Evolutionary conservation across 352 stramenopile species (phyloP), one percentile per base, ranked within the genome.

Genomic region (Pythium phragmitis): DNA sequence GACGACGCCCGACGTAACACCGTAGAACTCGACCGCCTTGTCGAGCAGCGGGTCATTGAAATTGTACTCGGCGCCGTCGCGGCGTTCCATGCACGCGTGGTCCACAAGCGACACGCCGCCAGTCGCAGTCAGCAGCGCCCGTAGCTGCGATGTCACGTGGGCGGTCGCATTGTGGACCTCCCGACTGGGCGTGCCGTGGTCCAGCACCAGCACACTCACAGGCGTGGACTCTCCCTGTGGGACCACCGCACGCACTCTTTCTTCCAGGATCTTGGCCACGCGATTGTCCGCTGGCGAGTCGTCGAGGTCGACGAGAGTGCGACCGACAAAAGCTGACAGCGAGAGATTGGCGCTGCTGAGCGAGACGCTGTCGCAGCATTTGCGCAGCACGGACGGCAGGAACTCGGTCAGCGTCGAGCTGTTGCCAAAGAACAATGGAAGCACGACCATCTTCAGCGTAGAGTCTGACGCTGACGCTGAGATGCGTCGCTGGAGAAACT

Each of bases 361-460:
- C 13, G 62, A 43, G 53, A 17, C 33, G 14, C 19, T 43, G 14
- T n/a, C 39, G 70, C 76, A 82, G 36, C 72, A 74, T 58, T 91
- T 87, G 48, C 69, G 46, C 4, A 91, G 60, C 8, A 86, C 77
- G 7, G 75, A 67, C 0, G 87, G 85, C 11, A 94, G 58, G 48
- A 90, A 94, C 17, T 94, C 82, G 2, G 81, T 93, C 30, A 94
- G 68, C 28, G 82, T 92, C 41, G 68, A 61, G 65, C 82, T 94
- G 57, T 79, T 86, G 33, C 85, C 87, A 30, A 94, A 89, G 60
- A 96, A 94, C 1, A 93, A 64, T 2, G 87, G 87, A n/a, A 96
- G 66, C 13, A 92, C 63, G 7, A 93, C 56, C 11, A 92, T 63
- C n/a, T 70, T 28, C 14, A 67, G 65, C 33, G 43, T 39, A 3